Conservation (phyloP, 2,329 filamentous ascomycete genomes). For the Alternaria gansuensis region DNA sequence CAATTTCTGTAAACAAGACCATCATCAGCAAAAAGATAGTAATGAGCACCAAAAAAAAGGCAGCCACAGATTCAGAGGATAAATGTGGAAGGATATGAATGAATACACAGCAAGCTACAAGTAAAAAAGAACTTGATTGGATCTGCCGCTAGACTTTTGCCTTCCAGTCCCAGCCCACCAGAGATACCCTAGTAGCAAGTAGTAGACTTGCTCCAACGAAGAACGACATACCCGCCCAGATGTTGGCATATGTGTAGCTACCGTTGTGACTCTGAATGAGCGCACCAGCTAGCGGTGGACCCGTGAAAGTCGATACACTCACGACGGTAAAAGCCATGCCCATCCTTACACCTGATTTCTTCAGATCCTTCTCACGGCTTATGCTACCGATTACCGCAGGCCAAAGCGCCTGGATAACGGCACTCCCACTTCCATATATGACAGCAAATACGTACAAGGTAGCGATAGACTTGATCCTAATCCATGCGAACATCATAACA, state of each 20-base stretch:
- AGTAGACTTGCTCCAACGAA: slow-evolving; percentile 41
- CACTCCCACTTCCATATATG: slow-evolving; percentile 42
- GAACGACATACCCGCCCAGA: slow-evolving; percentile 46
- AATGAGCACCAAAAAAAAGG: neutral
- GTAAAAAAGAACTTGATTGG: neutral
- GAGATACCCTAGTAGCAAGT: slow-evolving; percentile 37
- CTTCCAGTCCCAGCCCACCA: slow-evolving; percentile 44
- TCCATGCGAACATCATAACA: slow-evolving; percentile 54
- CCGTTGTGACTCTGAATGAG: slow-evolving; percentile 43
- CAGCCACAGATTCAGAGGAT: neutral
- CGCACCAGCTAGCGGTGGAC: slow-evolving; percentile 49
- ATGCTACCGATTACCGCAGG: slow-evolving; percentile 37
- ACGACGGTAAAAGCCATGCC: slow-evolving; percentile 52
- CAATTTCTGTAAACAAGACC: neutral
- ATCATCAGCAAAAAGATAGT: neutral
- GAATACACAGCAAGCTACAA: too few relatives aligned
- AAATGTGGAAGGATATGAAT: neutral
- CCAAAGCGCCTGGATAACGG: slow-evolving; percentile 46
- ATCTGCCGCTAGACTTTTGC: slow-evolving; percentile 33
- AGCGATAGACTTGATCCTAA: slow-evolving; percentile 37
- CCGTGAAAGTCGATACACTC: slow-evolving; percentile 48
- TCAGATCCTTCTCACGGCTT: slow-evolving; percentile 48
- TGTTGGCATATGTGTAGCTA: slow-evolving; percentile 50
- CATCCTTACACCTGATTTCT: slow-evolving; percentile 48
- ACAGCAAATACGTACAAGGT: slow-evolving; percentile 45